phyloP scores from a whole-genome alignment of 192 early-diverging fungal genomes.

The Entomortierella chlamydospora region DNA sequence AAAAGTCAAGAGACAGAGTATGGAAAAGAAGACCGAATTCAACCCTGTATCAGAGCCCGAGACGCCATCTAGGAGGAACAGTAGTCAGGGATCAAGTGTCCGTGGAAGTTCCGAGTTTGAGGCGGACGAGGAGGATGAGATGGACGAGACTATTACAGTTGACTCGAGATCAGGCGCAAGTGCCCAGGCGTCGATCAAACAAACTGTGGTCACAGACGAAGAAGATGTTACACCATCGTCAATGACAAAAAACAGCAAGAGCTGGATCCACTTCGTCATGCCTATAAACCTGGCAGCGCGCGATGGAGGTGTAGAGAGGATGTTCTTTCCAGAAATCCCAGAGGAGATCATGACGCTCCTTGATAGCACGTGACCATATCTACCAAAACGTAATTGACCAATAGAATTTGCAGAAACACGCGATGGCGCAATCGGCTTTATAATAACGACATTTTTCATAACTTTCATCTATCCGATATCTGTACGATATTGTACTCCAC shows the following conservation, averaged over 20 bases:
- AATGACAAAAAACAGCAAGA: constrained; percentile 23
- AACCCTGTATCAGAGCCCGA: background rate
- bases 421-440: constrained; percentile 11
- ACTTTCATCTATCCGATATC: background rate
- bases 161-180: background rate
- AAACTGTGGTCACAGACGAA: background rate
- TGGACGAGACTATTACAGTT: background rate
- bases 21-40: constrained; percentile 1
- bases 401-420: constrained; percentile 9
- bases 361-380: constrained; percentile 3
- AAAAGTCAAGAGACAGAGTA: constrained; percentile 36
- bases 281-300: constrained; percentile 24
- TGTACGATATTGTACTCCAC: background rate
- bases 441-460: background rate
- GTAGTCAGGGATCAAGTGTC: background rate
- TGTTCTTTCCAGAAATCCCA: constrained; percentile 41
- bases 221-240: constrained; percentile 2
- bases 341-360: constrained; percentile 37
- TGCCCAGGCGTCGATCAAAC: no score
- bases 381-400: background rate
- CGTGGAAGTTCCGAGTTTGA: background rate
- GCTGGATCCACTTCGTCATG: constrained; percentile 20
- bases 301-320: constrained; percentile 13
- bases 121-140: background rate
- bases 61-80: background rate